Evolutionary conservation across 352 stramenopile species (phyloP).

Genomic region (Thalassiosira mediterranea): DNA sequence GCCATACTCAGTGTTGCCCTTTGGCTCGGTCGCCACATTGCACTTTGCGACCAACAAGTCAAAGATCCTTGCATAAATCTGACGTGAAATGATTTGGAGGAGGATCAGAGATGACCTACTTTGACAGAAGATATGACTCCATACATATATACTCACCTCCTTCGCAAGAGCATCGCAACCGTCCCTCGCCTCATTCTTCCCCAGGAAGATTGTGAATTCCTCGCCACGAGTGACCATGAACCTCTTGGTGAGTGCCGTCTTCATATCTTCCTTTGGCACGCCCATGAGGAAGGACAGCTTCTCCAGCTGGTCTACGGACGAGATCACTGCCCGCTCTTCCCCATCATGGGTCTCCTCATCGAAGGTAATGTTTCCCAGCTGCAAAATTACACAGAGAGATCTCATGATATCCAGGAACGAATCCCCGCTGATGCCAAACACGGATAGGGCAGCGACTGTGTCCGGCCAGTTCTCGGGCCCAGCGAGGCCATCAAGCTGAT

Average conservation of each 20-base stretch:
- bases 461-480: conserved; percentile 81
- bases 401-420: conserved; percentile 88
- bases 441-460: conserved; percentile 87
- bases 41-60: conserved; percentile 77
- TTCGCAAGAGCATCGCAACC: conserved; percentile 84
- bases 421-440: conserved; percentile 88
- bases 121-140: conserved; percentile 91
- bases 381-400: conserved; percentile 89
- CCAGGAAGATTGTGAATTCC: conserved; percentile 80
- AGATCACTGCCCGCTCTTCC: conserved; percentile 75
- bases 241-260: conserved; percentile 77
- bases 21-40: conserved; percentile 66
- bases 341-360: conserved; percentile 77
- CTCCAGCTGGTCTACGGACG: conserved; percentile 59
- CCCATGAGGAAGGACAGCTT: conserved; percentile 73
- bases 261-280: conserved; percentile 48
- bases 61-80: conserved; percentile 74
- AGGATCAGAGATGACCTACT: conserved; percentile 83
- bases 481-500: conserved; percentile 66
- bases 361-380: conserved; percentile 92
- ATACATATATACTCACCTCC: conserved; percentile 71
- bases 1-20: conserved; percentile 56
- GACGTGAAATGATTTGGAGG: background rate
- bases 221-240: conserved; percentile 77
- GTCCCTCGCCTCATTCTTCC: conserved; percentile 72